Evolutionary conservation across 225 moss, liverwort and hornwort genomes (phyloP).

Genomic region (Pleurozium schreberi): DNA sequence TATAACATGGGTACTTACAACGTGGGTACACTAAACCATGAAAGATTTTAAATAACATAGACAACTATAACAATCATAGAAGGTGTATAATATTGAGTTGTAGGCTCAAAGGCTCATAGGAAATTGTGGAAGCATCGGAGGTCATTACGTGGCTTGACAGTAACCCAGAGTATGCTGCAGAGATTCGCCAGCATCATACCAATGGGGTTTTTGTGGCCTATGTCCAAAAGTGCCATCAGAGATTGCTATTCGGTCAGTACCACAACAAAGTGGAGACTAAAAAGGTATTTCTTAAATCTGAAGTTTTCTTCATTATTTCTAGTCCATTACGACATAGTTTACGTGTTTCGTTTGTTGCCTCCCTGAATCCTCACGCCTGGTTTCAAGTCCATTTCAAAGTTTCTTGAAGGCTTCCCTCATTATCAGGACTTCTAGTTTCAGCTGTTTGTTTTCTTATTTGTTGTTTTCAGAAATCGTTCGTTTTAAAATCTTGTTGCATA

Average conservation of each 20-base stretch:
- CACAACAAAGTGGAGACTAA: constrained; percentile 32
- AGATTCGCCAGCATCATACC: constrained; percentile 54
- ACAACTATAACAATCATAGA: too few relatives aligned
- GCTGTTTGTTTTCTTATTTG: neutral
- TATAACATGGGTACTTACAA: too few relatives aligned
- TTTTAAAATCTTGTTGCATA: neutral
- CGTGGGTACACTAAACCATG: too few relatives aligned
- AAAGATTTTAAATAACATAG: too few relatives aligned
- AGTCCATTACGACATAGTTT: neutral
- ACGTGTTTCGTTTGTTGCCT: neutral
- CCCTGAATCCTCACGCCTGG: neutral
- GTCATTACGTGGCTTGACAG: constrained; percentile 67
- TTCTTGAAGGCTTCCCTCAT: neutral
- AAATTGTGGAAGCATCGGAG: constrained; percentile 61
- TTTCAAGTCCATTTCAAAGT: neutral
- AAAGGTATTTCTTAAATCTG: constrained; percentile 8
- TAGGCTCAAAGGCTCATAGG: too few relatives aligned
- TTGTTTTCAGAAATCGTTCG: neutral
- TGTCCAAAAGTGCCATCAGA: constrained; percentile 85
- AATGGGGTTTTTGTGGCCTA: constrained; percentile 75
- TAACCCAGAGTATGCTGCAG: constrained; percentile 51
- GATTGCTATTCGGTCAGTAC: constrained; percentile 57
- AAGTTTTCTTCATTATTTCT: neutral
- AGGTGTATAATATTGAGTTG: too few relatives aligned
- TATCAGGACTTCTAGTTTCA: neutral